phyloP scores from a whole-genome alignment of 352 stramenopile genomes.

The Aphanomyces euteiches region DNA sequence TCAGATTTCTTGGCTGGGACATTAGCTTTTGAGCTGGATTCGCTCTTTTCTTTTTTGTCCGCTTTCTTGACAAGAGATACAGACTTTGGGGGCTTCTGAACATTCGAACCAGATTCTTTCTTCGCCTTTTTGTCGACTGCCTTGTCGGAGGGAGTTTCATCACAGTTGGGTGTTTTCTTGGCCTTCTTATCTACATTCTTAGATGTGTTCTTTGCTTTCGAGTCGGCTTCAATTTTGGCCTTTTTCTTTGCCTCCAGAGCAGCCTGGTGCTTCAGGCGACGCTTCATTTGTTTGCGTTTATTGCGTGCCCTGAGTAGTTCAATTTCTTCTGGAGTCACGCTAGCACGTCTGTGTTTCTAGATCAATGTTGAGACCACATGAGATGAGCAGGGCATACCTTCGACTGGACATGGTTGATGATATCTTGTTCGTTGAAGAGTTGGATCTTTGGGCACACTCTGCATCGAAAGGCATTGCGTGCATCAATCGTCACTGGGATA shows the following conservation, averaged over 20 bases:
- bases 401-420: slow-evolving; percentile 19
- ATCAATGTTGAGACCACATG: background rate
- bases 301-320: background rate
- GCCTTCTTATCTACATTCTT: background rate
- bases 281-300: slow-evolving; percentile 17
- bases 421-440: slow-evolving; percentile 21
- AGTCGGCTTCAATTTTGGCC: slow-evolving; percentile 5
- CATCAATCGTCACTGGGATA: slow-evolving; percentile 14
- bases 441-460: slow-evolving; percentile 20
- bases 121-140: background rate
- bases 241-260: background rate
- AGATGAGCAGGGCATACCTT: background rate
- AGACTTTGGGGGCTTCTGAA: too few species aligned
- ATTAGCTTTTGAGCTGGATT: too few species aligned
- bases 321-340: slow-evolving; percentile 24
- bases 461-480: slow-evolving; percentile 6
- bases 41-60: too few species aligned
- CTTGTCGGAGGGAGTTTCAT: background rate
- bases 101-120: background rate
- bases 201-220: background rate
- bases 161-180: background rate
- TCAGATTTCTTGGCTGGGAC: too few species aligned
- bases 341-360: slow-evolving; percentile 9
- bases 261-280: slow-evolving; percentile 5
- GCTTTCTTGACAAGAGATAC: too few species aligned